phyloP scores from a whole-genome alignment of 78 protist genomes.

The Dictyostelium discoideum region DNA sequence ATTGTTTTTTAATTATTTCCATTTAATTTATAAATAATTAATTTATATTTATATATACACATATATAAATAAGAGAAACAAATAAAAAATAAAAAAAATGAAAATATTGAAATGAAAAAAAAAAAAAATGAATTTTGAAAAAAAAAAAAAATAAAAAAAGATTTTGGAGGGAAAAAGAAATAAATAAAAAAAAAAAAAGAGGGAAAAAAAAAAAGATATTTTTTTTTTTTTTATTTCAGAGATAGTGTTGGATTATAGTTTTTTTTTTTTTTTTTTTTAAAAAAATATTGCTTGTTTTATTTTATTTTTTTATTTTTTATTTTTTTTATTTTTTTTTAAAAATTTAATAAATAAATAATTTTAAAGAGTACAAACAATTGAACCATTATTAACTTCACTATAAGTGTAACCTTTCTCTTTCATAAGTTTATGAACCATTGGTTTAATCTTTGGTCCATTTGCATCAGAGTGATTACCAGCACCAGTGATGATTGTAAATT shows the following conservation, averaged over 20 bases:
- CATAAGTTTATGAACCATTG: slow-evolving; percentile 45
- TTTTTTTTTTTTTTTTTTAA: not conserved
- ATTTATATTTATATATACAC: not conserved
- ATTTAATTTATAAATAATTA: not conserved
- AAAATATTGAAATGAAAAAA: not conserved
- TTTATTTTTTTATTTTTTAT: not conserved
- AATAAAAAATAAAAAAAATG: not conserved
- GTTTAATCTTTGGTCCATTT: slow-evolving; percentile 81
- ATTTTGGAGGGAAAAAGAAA: not conserved
- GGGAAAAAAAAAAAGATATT: not conserved
- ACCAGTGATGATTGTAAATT: slow-evolving; percentile 63
- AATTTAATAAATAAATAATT: not conserved
- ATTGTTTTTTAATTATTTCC: slow-evolving; percentile 15
- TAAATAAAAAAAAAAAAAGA: not conserved
- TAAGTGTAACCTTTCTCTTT: slow-evolving; percentile 14
- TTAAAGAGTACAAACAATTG: slow-evolving; percentile 19
- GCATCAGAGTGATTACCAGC: slow-evolving; percentile 82
- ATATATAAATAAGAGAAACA: too few relatives aligned
- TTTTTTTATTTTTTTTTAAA: not conserved
- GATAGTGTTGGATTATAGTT: too few relatives aligned
- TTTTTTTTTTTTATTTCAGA: too few relatives aligned
- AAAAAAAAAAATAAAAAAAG: not conserved
- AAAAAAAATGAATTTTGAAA: not conserved
- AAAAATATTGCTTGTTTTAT: not conserved
- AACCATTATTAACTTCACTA: slow-evolving; percentile 79